These are phyloP conservation scores for Colletotrichum paranaense DNA, from an alignment of 2,329 filamentous ascomycete species.

Conservation along the genomic window DNA sequence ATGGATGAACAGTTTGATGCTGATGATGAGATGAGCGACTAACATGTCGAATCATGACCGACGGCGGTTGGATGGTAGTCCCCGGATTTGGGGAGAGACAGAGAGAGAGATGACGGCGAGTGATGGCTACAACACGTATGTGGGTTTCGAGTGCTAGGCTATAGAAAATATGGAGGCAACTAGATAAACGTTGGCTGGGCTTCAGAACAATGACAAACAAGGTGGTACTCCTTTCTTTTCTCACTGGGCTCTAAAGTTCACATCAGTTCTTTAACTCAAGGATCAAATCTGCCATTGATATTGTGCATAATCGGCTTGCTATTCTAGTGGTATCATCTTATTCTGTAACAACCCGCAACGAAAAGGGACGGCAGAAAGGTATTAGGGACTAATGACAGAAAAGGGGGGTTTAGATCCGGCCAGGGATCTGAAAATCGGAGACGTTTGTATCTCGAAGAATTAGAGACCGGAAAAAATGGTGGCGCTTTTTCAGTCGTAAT, in stretches of 20 bases:
- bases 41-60: no score
- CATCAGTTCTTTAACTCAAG: constrained; percentile 13
- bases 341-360: constrained; percentile 33
- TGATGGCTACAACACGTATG: no score
- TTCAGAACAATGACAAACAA: not conserved
- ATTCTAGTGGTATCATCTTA: constrained; percentile 39
- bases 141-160: not conserved
- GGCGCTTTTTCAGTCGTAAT: constrained; percentile 1
- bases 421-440: constrained; percentile 1
- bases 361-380: constrained; percentile 27
- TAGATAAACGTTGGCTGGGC: no score
- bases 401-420: constrained; percentile 18
- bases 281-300: constrained; percentile 18
- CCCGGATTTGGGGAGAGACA: no score
- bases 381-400: constrained; percentile 26
- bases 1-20: not conserved
- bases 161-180: not conserved
- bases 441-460: constrained; percentile 19
- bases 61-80: no score
- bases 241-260: not conserved
- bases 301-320: constrained; percentile 33
- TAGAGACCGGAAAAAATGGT: constrained; percentile 11
- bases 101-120: no score
- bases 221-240: not conserved
- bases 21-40: no score